Evolutionary conservation across 83 land plant species (phyloP).

Genomic region (Isoetes engelmannii): DNA sequence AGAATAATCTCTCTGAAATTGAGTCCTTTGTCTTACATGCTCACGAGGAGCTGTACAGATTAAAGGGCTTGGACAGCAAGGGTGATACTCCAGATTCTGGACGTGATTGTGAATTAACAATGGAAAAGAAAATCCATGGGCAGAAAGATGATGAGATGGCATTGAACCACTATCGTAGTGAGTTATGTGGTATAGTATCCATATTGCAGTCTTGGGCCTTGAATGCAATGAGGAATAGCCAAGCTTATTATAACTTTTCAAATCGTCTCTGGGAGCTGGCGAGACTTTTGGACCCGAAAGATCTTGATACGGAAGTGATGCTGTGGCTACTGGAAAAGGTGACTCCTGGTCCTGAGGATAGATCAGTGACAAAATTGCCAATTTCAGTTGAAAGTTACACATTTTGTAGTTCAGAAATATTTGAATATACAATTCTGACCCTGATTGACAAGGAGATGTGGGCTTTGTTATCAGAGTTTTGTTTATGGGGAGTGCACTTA

Average conservation of each 20-base stretch:
- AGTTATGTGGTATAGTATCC: background rate
- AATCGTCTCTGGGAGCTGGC: background rate
- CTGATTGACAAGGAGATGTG: conserved; percentile 26
- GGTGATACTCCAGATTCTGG: too few relatives aligned
- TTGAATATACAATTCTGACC: conserved; percentile 15
- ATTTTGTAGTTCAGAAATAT: conserved; percentile 5
- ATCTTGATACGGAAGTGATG: background rate
- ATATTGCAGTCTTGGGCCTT: background rate
- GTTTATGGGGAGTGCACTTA: conserved; percentile 21
- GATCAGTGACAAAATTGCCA: background rate
- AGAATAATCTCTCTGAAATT: too few relatives aligned
- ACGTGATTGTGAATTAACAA: too few relatives aligned
- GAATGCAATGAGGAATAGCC: background rate
- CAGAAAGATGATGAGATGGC: too few relatives aligned
- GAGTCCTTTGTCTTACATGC: too few relatives aligned
- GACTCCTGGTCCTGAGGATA: background rate
- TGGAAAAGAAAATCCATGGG: too few relatives aligned
- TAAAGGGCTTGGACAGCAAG: too few relatives aligned
- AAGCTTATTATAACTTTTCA: too few relatives aligned
- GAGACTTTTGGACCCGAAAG: background rate
- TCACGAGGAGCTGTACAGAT: too few relatives aligned
- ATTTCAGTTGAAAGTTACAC: conserved; percentile 1
- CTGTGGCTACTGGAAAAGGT: background rate
- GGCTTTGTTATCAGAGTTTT: conserved; percentile 22
- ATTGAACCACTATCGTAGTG: too few relatives aligned